Base-by-base conservation (phyloP, 768 basidiomycete species). In the Daedalea quercina region DNA sequence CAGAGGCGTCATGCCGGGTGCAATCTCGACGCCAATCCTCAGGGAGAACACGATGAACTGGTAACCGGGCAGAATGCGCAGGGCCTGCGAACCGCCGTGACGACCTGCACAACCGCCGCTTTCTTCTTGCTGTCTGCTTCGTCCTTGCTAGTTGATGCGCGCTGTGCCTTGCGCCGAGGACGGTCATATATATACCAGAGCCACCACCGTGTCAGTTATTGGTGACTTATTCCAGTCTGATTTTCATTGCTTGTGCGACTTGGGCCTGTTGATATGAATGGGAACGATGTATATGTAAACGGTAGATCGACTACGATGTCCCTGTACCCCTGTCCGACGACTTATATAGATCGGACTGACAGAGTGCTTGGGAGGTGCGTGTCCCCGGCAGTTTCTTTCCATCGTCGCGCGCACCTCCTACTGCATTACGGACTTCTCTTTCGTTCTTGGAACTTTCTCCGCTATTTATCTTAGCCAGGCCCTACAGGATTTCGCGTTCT, bases 11-110 rank as follows among this genome's bases (percentile, higher is more conserved):
- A 63, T 75, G 24, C 76, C 85, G n/a, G 75, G 67, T 19, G 71
- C 80, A 34, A 91, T 92, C 55, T 85, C 84, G 2, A 79, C 86
- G 47, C 90, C 90, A 20, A 78, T 90, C 55, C 64, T 93, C 69
- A 73, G 79, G 63, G 85, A 89, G 70, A 92, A 84, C 69, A 91
- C 82, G 59, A 81, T 91, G 81, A 87, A 90, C 67, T 92, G 89
- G 88, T 92, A 54, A 31, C 28, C 28, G 28, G 41, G 13, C 28
- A 17, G 37, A 6, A 17, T 6, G 15, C 19, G 17, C 8, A 40
- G 37, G 37, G 17, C 4, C 17, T 6, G 4, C 6, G 37, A 6
- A 6, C 17, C 37, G 37, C 6, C 15, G 19, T 40, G 15, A 40
- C 37, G 19, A 15, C 17, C 37, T 40, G 37, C 37, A 40, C 8